Conservation (phyloP, 2,329 filamentous ascomycete genomes). For the Fusarium sp. region DNA sequence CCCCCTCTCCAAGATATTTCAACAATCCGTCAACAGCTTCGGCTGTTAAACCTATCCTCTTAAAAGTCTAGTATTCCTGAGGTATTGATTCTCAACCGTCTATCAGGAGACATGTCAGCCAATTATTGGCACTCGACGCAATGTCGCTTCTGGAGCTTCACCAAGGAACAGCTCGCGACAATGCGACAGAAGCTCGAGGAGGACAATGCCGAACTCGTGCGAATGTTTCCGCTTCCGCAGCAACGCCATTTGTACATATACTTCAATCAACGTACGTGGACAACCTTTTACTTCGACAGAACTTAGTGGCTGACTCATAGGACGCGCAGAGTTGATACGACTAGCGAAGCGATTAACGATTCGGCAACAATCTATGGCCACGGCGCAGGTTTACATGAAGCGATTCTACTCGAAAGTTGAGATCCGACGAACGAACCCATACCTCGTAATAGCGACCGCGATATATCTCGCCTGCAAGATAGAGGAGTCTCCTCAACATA, state of each 20-base stretch:
- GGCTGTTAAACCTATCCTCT: constrained; percentile 1
- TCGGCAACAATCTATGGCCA: constrained; percentile 92
- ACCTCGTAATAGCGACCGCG: constrained; percentile 91
- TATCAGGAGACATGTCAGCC: constrained; percentile 76
- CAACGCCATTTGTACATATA: constrained; percentile 88
- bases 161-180: constrained; percentile 80
- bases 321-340: constrained; percentile 76
- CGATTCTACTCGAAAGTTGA: constrained; percentile 93
- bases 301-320: constrained; percentile 5
- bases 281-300: not conserved
- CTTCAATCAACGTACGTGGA: constrained; percentile 84
- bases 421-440: constrained; percentile 92
- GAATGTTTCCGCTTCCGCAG: constrained; percentile 86
- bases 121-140: constrained; percentile 98
- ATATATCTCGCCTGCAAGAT: constrained; percentile 97
- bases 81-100: constrained; percentile 20
- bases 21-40: constrained; percentile 18
- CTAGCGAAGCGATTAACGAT: constrained; percentile 86
- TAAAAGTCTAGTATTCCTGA: not conserved
- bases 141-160: constrained; percentile 89
- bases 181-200: constrained; percentile 83
- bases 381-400: constrained; percentile 93
- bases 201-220: constrained; percentile 78
- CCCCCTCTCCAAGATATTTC: constrained; percentile 16
- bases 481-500: constrained; percentile 97